Conservation (phyloP, 306 rosid genomes). For the Cicer judaicum region DNA sequence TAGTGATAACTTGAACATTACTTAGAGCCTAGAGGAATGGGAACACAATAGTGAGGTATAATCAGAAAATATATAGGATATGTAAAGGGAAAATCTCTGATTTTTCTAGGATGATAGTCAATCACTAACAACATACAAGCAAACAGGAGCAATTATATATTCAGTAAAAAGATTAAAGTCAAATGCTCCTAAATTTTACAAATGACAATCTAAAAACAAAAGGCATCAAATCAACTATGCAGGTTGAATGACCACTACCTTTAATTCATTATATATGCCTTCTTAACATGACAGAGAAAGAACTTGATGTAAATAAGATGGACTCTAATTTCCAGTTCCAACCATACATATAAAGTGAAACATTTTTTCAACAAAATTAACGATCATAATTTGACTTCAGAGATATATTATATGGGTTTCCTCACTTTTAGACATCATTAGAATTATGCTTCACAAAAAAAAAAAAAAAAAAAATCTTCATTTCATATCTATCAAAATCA, state of each 20-base stretch:
- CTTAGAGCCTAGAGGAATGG: too few relatives aligned
- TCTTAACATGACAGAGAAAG: slow-evolving; percentile 6
- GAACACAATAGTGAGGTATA: background rate
- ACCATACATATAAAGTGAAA: slow-evolving; percentile 9
- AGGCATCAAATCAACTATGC: slow-evolving; percentile 1
- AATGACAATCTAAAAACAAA: background rate
- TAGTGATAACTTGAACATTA: slow-evolving; percentile 18
- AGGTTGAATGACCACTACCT: slow-evolving; percentile 7
- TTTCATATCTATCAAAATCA: background rate
- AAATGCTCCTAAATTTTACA: background rate
- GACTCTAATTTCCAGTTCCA: background rate
- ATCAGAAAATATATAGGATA: background rate
- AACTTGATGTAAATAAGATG: background rate
- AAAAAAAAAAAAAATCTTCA: background rate
- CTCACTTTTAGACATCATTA: background rate
- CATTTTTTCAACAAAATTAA: background rate
- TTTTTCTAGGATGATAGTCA: background rate
- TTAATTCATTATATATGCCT: slow-evolving; percentile 4
- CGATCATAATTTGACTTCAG: slow-evolving; percentile 1
- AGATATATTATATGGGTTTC: background rate
- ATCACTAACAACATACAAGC: background rate
- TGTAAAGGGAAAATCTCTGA: background rate
- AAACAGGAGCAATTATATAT: background rate
- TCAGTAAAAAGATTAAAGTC: too few relatives aligned
- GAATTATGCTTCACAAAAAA: background rate